phyloP scores from a whole-genome alignment of 805 yeast species.

The Candida nemodendra region DNA sequence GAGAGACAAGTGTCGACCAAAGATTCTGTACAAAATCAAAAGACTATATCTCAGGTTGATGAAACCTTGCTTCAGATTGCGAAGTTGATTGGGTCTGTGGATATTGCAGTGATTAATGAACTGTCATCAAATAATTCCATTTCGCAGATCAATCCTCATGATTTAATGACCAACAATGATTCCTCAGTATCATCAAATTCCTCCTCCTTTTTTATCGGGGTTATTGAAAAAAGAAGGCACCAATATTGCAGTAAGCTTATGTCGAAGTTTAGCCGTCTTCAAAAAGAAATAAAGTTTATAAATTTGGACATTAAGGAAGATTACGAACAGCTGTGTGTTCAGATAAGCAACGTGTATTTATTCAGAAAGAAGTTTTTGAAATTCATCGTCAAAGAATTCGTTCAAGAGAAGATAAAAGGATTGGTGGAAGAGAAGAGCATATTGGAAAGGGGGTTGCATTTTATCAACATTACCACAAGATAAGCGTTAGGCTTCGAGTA shows the following conservation, averaged over 20 bases:
- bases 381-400: constrained; percentile 37
- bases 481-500: too few relatives aligned
- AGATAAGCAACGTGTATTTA: constrained; percentile 55
- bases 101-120: constrained; percentile 8
- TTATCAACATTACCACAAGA: too few relatives aligned
- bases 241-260: constrained; percentile 45
- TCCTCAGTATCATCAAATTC: constrained; percentile 1
- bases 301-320: constrained; percentile 46
- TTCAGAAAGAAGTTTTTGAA: constrained; percentile 45
- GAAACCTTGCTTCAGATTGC: constrained; percentile 14
- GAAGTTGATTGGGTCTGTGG: constrained; percentile 15
- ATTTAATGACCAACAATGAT: constrained; percentile 6
- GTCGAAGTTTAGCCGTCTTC: constrained; percentile 39
- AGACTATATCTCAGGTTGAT: constrained; percentile 7
- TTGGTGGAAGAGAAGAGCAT: constrained; percentile 21
- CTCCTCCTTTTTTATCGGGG: constrained; percentile 18
- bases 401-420: constrained; percentile 28
- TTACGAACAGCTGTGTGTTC: constrained; percentile 66
- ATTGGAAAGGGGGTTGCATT: constrained; percentile 22
- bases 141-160: constrained; percentile 8
- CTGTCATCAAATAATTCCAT: constrained; percentile 9
- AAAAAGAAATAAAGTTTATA: constrained; percentile 41
- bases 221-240: constrained; percentile 53
- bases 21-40: not conserved
- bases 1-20: constrained; percentile 11